phyloP scores from a whole-genome alignment of 345 rosid species.

The Citrus trifoliata region DNA sequence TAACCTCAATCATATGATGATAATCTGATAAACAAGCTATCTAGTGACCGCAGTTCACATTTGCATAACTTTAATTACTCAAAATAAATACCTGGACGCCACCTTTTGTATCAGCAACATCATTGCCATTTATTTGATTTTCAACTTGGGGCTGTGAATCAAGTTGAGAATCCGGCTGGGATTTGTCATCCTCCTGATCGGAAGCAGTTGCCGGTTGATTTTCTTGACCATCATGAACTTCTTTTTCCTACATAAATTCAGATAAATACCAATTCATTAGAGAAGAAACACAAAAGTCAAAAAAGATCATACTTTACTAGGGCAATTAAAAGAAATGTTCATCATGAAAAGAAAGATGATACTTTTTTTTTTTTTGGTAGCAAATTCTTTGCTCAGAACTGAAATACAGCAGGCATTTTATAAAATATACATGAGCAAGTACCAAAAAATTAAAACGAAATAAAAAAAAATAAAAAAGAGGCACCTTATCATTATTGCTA shows the following conservation, averaged over 20 bases:
- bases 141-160: conserved; percentile 39
- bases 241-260: conserved; percentile 38
- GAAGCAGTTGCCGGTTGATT: conserved; percentile 32
- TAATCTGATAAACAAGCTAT: neutral
- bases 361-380: neutral
- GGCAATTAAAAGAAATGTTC: neutral
- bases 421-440: neutral
- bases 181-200: conserved; percentile 17
- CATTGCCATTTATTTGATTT: conserved; percentile 30
- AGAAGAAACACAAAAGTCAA: neutral
- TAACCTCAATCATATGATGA: neutral
- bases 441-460: neutral
- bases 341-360: neutral
- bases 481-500: conserved; percentile 71
- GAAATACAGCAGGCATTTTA: neutral
- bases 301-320: neutral
- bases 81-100: conserved; percentile 48
- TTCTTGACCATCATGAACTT: conserved; percentile 45
- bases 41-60: neutral
- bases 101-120: conserved; percentile 35
- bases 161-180: conserved; percentile 39
- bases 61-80: neutral
- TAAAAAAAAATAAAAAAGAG: neutral
- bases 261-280: neutral
- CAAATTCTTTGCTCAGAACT: neutral